These are phyloP conservation scores for Phlebopus sp. DNA, from an alignment of 1,284 basidiomycete species.

Conservation along the genomic window DNA sequence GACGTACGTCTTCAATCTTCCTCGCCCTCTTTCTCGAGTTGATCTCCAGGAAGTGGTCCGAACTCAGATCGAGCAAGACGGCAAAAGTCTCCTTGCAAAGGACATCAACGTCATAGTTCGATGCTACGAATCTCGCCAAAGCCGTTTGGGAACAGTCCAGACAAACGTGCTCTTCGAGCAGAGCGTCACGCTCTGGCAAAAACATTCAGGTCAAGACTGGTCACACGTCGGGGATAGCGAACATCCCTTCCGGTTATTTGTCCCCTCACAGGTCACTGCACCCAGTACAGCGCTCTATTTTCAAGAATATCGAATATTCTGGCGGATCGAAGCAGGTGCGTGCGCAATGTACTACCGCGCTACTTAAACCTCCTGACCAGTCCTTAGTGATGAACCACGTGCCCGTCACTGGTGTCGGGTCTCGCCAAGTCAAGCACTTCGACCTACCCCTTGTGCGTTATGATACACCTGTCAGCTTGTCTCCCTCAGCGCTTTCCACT, in stretches of 20 bases:
- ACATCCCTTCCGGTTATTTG: slow-evolving; percentile 63
- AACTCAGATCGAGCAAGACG: slow-evolving; percentile 68
- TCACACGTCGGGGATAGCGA: slow-evolving; percentile 62
- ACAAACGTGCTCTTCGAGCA: slow-evolving; percentile 68
- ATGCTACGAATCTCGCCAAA: slow-evolving; percentile 74
- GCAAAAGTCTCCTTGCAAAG: slow-evolving; percentile 59
- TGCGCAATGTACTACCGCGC: slow-evolving; percentile 19
- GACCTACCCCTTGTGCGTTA: slow-evolving; percentile 68
- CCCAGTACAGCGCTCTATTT: slow-evolving; percentile 65
- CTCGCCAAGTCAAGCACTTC: slow-evolving; percentile 61
- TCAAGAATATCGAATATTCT: slow-evolving; percentile 75
- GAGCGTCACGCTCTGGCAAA: slow-evolving; percentile 64
- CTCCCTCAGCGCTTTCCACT: slow-evolving; percentile 31
- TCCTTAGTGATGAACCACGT: slow-evolving; percentile 59
- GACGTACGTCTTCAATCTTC: slow-evolving; percentile 45
- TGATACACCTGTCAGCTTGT: slow-evolving; percentile 44
- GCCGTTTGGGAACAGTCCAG: slow-evolving; percentile 52
- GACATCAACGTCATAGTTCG: slow-evolving; percentile 65
- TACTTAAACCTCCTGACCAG: slow-evolving; percentile 14
- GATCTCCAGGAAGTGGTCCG: slow-evolving; percentile 48
- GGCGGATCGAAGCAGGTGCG: slow-evolving; percentile 80
- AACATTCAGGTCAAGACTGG: slow-evolving; percentile 53
- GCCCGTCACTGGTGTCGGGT: slow-evolving; percentile 62
- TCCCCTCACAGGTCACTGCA: slow-evolving; percentile 63
- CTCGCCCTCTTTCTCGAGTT: slow-evolving; percentile 9